A percentile compares a stretch with the other conserved stretches of the same genome.
Conservation (phyloP, 2,329 filamentous ascomycete species). For the Neopestalotiopsis sp. region DNA sequence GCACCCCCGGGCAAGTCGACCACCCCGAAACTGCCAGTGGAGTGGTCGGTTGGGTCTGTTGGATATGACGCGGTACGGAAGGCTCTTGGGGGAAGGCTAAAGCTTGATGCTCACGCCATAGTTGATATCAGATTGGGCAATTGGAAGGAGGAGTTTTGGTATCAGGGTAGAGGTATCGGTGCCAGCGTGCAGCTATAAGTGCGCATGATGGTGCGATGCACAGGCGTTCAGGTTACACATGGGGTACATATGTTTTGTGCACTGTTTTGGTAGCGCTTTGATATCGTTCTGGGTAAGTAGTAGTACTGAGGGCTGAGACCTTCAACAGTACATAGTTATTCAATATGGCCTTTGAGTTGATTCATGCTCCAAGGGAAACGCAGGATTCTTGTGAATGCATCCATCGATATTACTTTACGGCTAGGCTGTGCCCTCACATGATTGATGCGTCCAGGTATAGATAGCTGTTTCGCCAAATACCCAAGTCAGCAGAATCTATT, state of each 20-base stretch:
- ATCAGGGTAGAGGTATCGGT: slow-evolving; percentile 71
- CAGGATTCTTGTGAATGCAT: no score
- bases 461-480: no score
- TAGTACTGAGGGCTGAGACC: no score
- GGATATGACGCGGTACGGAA: slow-evolving; percentile 82
- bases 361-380: no score
- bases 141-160: slow-evolving; percentile 77
- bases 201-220: slow-evolving; percentile 19
- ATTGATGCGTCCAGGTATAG: no score
- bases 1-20: slow-evolving; percentile 75
- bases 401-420: no score
- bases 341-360: no score
- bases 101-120: slow-evolving; percentile 77
- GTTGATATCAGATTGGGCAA: slow-evolving; percentile 76
- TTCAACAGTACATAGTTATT: no score
- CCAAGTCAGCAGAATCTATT: no score
- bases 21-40: slow-evolving; percentile 80
- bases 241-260: background rate
- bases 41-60: slow-evolving; percentile 76
- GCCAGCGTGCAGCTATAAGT: slow-evolving; percentile 62
- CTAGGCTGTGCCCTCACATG: no score
- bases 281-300: no score
- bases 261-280: no score
- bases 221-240: slow-evolving; percentile 5
- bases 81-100: slow-evolving; percentile 80